Base-by-base conservation (phyloP, 805 yeast genomes). In the Danielia reshetovae region DNA sequence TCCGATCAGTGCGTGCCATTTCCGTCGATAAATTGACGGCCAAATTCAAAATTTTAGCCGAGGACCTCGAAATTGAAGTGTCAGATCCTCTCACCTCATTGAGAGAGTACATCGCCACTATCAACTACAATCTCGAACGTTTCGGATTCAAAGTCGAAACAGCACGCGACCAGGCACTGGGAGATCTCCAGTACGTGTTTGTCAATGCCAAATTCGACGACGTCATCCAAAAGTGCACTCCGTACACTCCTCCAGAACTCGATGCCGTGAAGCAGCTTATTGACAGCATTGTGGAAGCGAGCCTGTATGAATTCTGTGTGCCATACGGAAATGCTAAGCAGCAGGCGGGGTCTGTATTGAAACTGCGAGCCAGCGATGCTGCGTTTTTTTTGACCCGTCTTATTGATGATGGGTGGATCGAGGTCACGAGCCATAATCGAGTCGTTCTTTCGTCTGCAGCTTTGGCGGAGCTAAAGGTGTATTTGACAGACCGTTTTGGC, bases 371-470 rank as follows among this genome's bases (percentile, higher is more conserved):
- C 9, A 43, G 46, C 4, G 74, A 75, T 22, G 59, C 74, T 0
- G 59, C 62, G n/a, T 38, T 32, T 1, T 61, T 75, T 18, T 43
- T 77, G 7, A 56, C 46, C 7, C 43, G 54, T 13, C 48, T 77
- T 6, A 67, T 70, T 11, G 65, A 66, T 31, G 72, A 66, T 33
- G 80, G 77, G n/a, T 77, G 82, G 82, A 52, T 78, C 7, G 66
- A 40, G n/a, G 31, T 54, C 22, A 47, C 62, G 48, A 30, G 42
- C 28, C 46, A 48, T 36, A 42, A 63, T 55, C 42, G 59, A 39
- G 27, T 74, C 45, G 44, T 60, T 50, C 32, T 57, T 54, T 68
- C 77, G 3, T 45, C 66, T 1, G 52, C 74, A 17, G 49, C 72
- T 1, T 39, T 77, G 6, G 57, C 71, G 9, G 85, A 79, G 43